Conservation (phyloP, 306 rosid genomes). For the Luffa acutangula region DNA sequence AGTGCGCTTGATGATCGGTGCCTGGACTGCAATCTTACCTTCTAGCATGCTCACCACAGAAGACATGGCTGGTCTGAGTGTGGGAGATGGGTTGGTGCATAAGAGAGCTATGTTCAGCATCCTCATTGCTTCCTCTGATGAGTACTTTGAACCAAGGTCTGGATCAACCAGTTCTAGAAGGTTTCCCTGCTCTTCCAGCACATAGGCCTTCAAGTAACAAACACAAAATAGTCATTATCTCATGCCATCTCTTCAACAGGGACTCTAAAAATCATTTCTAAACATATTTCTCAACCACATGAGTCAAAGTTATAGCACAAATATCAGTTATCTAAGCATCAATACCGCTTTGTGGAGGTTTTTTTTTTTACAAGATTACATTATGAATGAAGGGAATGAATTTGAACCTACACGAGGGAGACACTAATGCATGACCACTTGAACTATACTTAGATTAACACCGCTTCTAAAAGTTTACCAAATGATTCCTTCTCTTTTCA, state of each 20-base stretch:
- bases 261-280: background rate
- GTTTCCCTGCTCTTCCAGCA: conserved; percentile 84
- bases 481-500: background rate
- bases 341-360: background rate
- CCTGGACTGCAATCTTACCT: conserved; percentile 51
- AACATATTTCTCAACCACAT: background rate
- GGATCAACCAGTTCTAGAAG: conserved; percentile 76
- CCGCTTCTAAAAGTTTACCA: background rate
- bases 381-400: background rate
- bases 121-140: conserved; percentile 56
- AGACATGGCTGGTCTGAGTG: conserved; percentile 87
- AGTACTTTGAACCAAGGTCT: conserved; percentile 46
- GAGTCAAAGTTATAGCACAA: background rate
- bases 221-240: background rate
- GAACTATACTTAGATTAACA: background rate
- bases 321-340: background rate
- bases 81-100: conserved; percentile 89
- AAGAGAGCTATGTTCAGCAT: conserved; percentile 65
- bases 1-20: conserved; percentile 34
- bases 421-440: background rate
- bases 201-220: conserved; percentile 44
- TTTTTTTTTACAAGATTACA: too few species aligned
- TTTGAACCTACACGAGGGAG: too few species aligned
- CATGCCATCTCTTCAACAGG: background rate
- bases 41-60: conserved; percentile 84